Conservation (phyloP, 1,139 yeast species). For the Scheffersomyces titani region DNA sequence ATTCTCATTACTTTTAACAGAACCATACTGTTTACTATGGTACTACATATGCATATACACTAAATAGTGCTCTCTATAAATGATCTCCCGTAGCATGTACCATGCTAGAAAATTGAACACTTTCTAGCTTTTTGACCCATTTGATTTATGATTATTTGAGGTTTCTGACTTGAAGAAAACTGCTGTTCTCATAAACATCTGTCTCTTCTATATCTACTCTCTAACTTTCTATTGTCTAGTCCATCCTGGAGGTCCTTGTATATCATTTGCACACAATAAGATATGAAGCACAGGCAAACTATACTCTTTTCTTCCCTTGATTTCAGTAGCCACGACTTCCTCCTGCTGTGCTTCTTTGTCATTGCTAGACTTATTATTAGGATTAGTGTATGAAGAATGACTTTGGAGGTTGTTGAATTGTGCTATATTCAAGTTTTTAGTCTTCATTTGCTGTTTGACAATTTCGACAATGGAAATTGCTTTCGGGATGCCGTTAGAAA, state of each 20-base stretch:
- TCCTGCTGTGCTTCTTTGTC: not conserved
- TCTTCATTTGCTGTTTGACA: constrained; percentile 14
- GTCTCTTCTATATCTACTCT: not conserved
- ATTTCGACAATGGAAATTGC: constrained; percentile 29
- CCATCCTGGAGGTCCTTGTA: constrained; percentile 10
- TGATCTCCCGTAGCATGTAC: not conserved
- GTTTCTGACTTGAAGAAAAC: not conserved
- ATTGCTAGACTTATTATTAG: constrained; percentile 3
- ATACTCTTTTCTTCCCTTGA: constrained; percentile 13
- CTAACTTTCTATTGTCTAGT: constrained; percentile 10
- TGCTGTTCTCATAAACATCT: not conserved
- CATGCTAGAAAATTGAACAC: not conserved
- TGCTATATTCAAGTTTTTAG: constrained; percentile 1
- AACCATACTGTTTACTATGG: not conserved
- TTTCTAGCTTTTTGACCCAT: not conserved
- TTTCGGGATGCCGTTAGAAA: constrained; percentile 24
- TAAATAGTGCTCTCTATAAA: not conserved
- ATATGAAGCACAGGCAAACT: constrained; percentile 22
- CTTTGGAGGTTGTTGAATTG: constrained; percentile 14
- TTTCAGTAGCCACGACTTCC: not conserved
- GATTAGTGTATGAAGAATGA: constrained; percentile 9
- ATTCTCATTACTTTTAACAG: not conserved
- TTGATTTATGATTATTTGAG: not conserved
- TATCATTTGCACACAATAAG: constrained; percentile 11
- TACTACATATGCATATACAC: not conserved